Evolutionary conservation across 208 protist genomes (phyloP).

Genomic region (Leishmania lainsoni): DNA sequence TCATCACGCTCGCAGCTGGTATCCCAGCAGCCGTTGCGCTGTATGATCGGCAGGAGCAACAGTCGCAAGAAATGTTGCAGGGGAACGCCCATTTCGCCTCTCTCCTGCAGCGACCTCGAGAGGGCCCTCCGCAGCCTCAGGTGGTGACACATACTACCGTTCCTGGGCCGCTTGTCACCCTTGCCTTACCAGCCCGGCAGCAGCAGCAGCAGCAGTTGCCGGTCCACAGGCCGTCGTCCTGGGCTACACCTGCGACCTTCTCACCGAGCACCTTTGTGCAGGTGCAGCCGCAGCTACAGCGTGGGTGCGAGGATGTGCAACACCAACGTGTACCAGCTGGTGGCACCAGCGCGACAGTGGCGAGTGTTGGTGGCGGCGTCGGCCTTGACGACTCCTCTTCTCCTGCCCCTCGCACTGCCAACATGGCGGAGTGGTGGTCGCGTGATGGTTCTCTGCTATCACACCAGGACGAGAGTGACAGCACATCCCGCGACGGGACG

Average conservation of each 20-base stretch:
- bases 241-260: neutral
- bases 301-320: neutral
- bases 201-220: neutral
- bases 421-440: slow-evolving; percentile 11
- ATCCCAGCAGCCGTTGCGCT: neutral
- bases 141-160: neutral
- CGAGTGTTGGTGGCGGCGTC: neutral
- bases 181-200: neutral
- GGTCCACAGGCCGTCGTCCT: neutral
- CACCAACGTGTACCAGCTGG: neutral
- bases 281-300: neutral
- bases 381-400: neutral
- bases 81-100: neutral
- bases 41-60: neutral
- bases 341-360: neutral
- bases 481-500: neutral
- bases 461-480: neutral
- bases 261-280: neutral
- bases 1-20: neutral
- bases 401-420: neutral
- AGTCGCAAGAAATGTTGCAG: neutral
- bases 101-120: neutral
- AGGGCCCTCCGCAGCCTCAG: neutral
- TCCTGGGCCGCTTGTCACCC: neutral
- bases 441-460: slow-evolving; percentile 13